Evolutionary conservation across 1,284 basidiomycete species (phyloP).

Genomic region (Naganishia liquefaciens): DNA sequence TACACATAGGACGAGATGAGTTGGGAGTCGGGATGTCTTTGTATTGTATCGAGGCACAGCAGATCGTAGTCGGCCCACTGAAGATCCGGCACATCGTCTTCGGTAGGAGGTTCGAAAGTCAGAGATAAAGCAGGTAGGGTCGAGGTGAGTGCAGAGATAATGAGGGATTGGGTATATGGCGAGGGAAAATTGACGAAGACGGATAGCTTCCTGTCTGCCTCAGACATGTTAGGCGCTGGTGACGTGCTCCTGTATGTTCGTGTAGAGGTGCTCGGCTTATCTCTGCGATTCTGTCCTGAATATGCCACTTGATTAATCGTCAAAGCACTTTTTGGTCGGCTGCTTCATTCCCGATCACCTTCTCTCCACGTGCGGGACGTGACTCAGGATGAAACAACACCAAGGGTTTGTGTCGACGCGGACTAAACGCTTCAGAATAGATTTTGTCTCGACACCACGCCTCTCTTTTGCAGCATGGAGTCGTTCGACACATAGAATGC

Average conservation of each 20-base stretch:
- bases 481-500: background rate
- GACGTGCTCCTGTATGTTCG: no score
- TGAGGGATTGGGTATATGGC: slow-evolving; percentile 71
- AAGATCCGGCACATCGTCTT: slow-evolving; percentile 43
- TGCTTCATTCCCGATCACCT: slow-evolving; percentile 5
- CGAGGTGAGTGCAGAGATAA: slow-evolving; percentile 63
- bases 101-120: slow-evolving; percentile 40
- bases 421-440: no score
- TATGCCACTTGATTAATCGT: no score
- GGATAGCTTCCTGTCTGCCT: slow-evolving; percentile 38
- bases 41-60: slow-evolving; percentile 73
- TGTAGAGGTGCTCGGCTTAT: no score
- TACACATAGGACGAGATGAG: slow-evolving; percentile 85
- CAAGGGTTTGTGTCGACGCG: no score
- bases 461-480: no score
- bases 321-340: background rate
- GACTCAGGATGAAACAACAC: slow-evolving; percentile 24
- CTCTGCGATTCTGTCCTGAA: background rate
- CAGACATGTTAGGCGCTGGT: slow-evolving; percentile 2
- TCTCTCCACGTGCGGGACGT: background rate
- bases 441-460: no score
- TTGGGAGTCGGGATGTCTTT: slow-evolving; percentile 51
- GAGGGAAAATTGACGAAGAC: slow-evolving; percentile 75
- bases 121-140: slow-evolving; percentile 44
- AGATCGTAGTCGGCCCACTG: slow-evolving; percentile 66